A percentile compares a stretch with the other conserved stretches of the same genome.
These are phyloP conservation scores for Murraya paniculata DNA, from an alignment of 345 rosid species.

Conservation along the genomic window DNA sequence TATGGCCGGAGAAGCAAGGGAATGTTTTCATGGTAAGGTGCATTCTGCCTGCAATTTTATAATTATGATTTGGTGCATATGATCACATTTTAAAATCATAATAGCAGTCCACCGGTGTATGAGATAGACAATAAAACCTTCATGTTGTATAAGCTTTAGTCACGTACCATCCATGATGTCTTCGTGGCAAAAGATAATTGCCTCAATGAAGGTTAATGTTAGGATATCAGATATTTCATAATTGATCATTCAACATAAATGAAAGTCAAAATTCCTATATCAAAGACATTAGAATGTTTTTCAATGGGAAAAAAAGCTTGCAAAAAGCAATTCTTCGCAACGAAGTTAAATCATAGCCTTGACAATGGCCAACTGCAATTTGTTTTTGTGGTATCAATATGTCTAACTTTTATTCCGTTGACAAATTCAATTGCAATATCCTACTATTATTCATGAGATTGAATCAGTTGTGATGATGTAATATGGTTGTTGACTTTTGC, in stretches of 20 bases:
- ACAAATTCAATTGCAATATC: neutral
- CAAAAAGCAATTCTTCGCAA: neutral
- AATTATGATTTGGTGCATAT: neutral
- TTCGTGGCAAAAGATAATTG: neutral
- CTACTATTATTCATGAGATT: neutral
- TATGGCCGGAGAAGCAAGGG: constrained; percentile 95
- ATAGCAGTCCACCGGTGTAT: neutral
- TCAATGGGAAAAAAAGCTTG: too few species aligned
- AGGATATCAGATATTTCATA: neutral
- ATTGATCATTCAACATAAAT: neutral
- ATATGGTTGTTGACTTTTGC: neutral
- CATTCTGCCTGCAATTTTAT: neutral
- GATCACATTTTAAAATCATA: neutral
- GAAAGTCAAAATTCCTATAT: neutral
- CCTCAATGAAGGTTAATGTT: neutral
- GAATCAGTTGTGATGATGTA: neutral
- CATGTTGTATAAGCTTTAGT: too few species aligned
- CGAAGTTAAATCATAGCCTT: neutral
- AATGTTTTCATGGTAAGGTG: constrained; percentile 81
- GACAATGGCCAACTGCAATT: neutral
- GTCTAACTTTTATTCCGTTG: neutral
- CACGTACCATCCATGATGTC: neutral
- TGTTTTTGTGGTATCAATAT: neutral
- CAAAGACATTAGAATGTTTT: neutral
- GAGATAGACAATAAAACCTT: neutral